Conservation (phyloP, 75 land plant genomes). For the Sequoia sempervirens region DNA sequence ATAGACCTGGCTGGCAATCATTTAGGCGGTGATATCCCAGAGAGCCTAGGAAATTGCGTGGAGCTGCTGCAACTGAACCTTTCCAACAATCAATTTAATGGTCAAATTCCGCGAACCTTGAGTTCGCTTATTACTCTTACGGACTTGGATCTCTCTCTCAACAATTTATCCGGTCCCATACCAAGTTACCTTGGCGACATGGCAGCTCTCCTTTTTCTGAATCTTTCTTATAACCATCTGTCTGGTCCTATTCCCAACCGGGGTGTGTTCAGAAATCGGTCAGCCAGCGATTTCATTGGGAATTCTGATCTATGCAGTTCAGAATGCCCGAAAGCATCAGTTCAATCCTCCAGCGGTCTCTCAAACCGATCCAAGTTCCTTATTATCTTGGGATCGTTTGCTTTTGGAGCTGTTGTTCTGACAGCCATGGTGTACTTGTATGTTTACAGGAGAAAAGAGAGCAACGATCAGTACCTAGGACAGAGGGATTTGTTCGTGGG, state of each 20-base stretch:
- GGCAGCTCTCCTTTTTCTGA: constrained; percentile 10
- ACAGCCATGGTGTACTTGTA: neutral
- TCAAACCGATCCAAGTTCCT: neutral
- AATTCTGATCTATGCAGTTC: constrained; percentile 18
- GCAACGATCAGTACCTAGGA: neutral
- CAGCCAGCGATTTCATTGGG: constrained; percentile 19
- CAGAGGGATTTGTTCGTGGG: neutral
- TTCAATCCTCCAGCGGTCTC: neutral
- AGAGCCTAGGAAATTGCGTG: constrained; percentile 45
- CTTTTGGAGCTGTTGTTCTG: neutral
- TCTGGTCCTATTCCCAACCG: constrained; percentile 20
- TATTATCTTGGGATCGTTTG: neutral
- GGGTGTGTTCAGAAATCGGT: constrained; percentile 12
- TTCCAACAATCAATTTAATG: constrained; percentile 18
- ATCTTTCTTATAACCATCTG: constrained; percentile 22
- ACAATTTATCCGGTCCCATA: constrained; percentile 19
- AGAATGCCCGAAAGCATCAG: constrained; percentile 1
- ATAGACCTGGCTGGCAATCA: constrained; percentile 50
- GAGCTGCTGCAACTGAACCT: constrained; percentile 33
- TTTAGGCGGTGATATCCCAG: constrained; percentile 49
- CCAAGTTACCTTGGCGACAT: constrained; percentile 17
- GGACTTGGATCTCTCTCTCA: constrained; percentile 22
- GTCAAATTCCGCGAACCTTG: constrained; percentile 16
- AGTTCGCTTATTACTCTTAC: constrained; percentile 19
- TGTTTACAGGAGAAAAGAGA: neutral